Percentiles rank a stretch among this genome's conserved stretches.
Evolutionary conservation across 2,329 filamentous ascomycete genomes (phyloP).

Genomic region (Gyromitra esculenta): DNA sequence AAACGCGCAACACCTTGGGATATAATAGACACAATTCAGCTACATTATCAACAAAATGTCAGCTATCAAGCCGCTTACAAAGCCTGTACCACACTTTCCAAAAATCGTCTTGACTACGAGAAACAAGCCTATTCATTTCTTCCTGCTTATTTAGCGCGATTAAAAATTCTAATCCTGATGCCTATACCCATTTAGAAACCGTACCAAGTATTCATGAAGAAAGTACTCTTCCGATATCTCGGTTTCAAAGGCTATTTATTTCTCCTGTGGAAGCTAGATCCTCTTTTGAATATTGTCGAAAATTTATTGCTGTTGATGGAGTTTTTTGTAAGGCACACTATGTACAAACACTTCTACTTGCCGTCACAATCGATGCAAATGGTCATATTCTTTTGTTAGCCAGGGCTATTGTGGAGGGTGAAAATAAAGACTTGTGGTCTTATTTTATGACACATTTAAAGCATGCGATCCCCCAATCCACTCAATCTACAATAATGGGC

Average conservation of each 20-base stretch:
- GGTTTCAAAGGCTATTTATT: conserved; percentile 30
- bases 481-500: too few relatives aligned
- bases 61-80: conserved; percentile 31
- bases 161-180: neutral
- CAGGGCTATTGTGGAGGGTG: conserved; percentile 29
- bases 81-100: neutral
- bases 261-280: neutral
- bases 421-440: conserved; percentile 34
- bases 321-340: conserved; percentile 35
- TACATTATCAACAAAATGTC: conserved; percentile 15
- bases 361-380: conserved; percentile 27
- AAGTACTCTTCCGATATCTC: neutral
- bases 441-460: conserved; percentile 34
- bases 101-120: conserved; percentile 22
- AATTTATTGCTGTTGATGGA: conserved; percentile 37
- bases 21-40: conserved; percentile 17
- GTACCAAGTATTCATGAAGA: neutral
- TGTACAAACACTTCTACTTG: conserved; percentile 25
- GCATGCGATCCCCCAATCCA: neutral
- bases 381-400: neutral
- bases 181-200: neutral
- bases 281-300: conserved; percentile 13
- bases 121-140: conserved; percentile 11
- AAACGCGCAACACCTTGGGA: neutral
- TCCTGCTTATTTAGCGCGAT: conserved; percentile 27